phyloP scores from a whole-genome alignment of 441 rosid genomes.

The Flueggea neowawraea region DNA sequence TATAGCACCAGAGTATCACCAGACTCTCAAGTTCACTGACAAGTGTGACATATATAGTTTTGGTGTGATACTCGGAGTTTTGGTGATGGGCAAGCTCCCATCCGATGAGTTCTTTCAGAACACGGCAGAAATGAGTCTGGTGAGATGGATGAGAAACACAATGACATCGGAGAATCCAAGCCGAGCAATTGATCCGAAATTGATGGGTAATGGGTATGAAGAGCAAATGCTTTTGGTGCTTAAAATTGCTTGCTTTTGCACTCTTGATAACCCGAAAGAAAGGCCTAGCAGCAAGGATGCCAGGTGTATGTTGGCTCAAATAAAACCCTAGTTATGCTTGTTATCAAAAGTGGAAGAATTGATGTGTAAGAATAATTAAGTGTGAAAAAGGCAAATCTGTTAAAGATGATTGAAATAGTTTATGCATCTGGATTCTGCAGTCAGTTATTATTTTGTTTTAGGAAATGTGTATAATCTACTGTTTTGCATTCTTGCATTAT shows the following conservation, averaged over 20 bases:
- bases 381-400: too few relatives aligned
- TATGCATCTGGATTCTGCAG: too few relatives aligned
- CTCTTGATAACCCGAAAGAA: constrained; percentile 72
- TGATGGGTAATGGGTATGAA: constrained; percentile 56
- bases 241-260: constrained; percentile 85
- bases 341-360: too few relatives aligned
- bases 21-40: constrained; percentile 79
- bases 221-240: constrained; percentile 80
- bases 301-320: constrained; percentile 67
- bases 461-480: too few relatives aligned
- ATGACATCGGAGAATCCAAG: constrained; percentile 64
- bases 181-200: constrained; percentile 54
- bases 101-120: constrained; percentile 80
- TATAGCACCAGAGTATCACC: constrained; percentile 87
- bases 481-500: too few relatives aligned
- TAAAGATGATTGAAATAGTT: too few relatives aligned
- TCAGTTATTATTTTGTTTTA: too few relatives aligned
- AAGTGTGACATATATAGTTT: constrained; percentile 84
- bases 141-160: constrained; percentile 77
- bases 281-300: constrained; percentile 89
- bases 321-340: constrained; percentile 23
- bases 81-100: constrained; percentile 82
- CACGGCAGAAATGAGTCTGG: constrained; percentile 58
- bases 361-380: too few relatives aligned
- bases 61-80: constrained; percentile 67